Base-by-base conservation (phyloP, 164 flowering plant species). In the Piper betle region DNA sequence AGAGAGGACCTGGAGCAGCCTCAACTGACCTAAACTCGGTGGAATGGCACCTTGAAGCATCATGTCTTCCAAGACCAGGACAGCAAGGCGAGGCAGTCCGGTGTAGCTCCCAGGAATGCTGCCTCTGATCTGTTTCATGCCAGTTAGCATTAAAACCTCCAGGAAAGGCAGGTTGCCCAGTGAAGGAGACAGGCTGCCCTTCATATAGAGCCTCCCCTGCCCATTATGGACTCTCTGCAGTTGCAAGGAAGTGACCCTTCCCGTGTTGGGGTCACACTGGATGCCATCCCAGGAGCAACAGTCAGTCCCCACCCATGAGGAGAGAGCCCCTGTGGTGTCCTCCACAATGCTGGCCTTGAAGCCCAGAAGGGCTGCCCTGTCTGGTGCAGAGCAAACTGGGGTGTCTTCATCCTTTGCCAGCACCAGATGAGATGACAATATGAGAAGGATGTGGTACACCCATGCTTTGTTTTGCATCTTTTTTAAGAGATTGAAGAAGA, bases 271-370 rank as follows among this genome's bases (percentile, higher is more conserved):
- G 66, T 81, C 71, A 60, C 98, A 92, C 55, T 79, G 72, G 37
- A 92, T 75, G 18, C 98, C 98, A 55, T 87, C 98, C 98, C 98
- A 92, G 55, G 79, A 89, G 62, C 98, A 92, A 71, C 96, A 89
- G 60, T 92, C 94, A 50, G 37, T 73, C 16, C 90, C 90, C 8
- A 70, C 65, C 98, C 98, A 92, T 55, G 96, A 72, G 2, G 85
- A 68, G 0, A 92, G 79, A 61, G 72, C 59, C 2, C 66, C 88
- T 15, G 98, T 87, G 5, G 96, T 89, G 76, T 87, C 96, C 68
- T 67, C 69, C 37, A 57, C 37, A 54, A 89, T 84, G 64, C 69
- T 77, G 58, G 82, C 65, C 70, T 87, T 92, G 85, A 92, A 86
- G 58, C 81, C 73, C 39, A 89, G 78, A 50, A 92, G 88, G 9